phyloP scores from a whole-genome alignment of 2,329 filamentous ascomycete genomes.

The Sarocladiaceae sp. region DNA sequence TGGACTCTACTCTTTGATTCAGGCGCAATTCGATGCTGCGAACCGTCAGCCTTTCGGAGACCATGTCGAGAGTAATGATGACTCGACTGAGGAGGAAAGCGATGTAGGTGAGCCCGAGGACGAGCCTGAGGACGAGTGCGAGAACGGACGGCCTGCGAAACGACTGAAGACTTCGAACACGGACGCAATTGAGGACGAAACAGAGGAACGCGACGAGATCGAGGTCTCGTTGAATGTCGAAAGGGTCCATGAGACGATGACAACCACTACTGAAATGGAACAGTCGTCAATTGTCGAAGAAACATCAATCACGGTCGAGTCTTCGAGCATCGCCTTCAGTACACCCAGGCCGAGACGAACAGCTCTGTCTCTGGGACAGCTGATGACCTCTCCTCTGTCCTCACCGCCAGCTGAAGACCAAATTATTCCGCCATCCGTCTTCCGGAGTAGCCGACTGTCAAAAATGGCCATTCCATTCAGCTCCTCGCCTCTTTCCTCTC shows the following conservation, averaged over 20 bases:
- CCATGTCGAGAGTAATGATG: conserved; percentile 20
- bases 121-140: conserved; percentile 17
- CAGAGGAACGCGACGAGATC: neutral
- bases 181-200: conserved; percentile 11
- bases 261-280: neutral
- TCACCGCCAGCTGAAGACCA: conserved; percentile 31
- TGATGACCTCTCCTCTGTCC: conserved; percentile 31
- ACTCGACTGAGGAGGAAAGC: conserved; percentile 12
- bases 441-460: conserved; percentile 15
- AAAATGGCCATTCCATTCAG: conserved; percentile 21
- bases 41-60: conserved; percentile 25
- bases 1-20: conserved; percentile 68
- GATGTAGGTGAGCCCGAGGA: conserved; percentile 17
- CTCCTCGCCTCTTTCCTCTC: conserved; percentile 56
- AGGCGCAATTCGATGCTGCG: conserved; percentile 59
- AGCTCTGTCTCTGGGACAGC: conserved; percentile 16
- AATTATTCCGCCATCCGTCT: conserved; percentile 15
- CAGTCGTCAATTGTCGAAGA: neutral
- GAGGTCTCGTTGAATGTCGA: neutral
- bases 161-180: conserved; percentile 26
- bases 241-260: neutral
- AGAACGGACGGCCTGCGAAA: conserved; percentile 22
- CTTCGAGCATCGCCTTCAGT: conserved; percentile 1
- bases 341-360: conserved; percentile 14
- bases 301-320: conserved; percentile 1